Conservation (phyloP, 2,329 filamentous ascomycete genomes). For the Cercospora brassicicola region DNA sequence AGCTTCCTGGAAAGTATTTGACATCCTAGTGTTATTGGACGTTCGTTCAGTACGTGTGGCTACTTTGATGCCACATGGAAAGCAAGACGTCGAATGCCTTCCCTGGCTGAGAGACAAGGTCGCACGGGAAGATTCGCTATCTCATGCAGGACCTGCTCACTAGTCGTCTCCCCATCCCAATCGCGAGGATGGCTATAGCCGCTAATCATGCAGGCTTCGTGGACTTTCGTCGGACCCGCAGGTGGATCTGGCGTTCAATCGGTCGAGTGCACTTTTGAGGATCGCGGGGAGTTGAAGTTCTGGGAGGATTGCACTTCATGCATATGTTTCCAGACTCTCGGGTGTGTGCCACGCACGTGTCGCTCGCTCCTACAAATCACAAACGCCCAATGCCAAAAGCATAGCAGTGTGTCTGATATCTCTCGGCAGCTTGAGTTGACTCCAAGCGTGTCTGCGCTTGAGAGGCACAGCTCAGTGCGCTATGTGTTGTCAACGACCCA, state of each 20-base stretch:
- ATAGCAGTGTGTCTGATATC: not conserved
- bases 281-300: not conserved
- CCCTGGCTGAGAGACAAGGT: not conserved
- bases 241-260: not conserved
- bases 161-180: conserved; percentile 6
- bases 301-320: not conserved
- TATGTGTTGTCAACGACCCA: conserved; percentile 13
- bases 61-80: not conserved
- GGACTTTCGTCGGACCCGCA: conserved; percentile 3
- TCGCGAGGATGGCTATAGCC: not conserved
- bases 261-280: not conserved
- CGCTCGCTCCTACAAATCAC: not conserved
- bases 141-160: conserved; percentile 3
- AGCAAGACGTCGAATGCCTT: not conserved
- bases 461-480: conserved; percentile 7
- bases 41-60: not conserved
- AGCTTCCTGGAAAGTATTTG: not conserved
- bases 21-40: not conserved
- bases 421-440: not conserved
- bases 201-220: conserved; percentile 8
- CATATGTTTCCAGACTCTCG: not conserved
- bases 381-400: not conserved
- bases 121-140: not conserved
- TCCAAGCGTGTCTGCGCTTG: not conserved
- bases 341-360: not conserved